Evolutionary conservation across 192 early-diverging fungal species (phyloP), one percentile per base, ranked within the genome.

Genomic region (Dissophora globulifera): DNA sequence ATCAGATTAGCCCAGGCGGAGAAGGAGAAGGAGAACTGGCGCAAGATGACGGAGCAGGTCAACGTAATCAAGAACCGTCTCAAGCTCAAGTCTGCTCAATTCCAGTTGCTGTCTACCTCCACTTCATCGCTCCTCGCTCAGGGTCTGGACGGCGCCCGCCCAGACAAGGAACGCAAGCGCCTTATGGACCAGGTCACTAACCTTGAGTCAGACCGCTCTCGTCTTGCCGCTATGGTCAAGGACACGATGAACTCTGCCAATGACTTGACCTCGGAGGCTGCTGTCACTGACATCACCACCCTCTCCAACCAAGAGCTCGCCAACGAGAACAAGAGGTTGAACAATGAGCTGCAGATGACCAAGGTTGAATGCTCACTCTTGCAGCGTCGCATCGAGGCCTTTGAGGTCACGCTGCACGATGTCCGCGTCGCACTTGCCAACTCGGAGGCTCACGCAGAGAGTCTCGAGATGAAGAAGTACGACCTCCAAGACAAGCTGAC

Each of bases 391-490:
- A 71, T 71, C 22, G 69, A 71, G 50, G 69, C 69, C n/a, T 51
- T 71, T 40, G 69, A 71, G 53, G 69, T 71, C 38, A 71, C 69
- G 1, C 33, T 71, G 35, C 69, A 71, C 42, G 69, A 71, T 50
- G 60, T 71, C 52, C 69, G 69, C 53, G 69, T 71, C n/a, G 69
- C 69, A 4, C 46, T 71, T 3, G 50, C 69, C 35, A 62, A 61
- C 22, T 62, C 58, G 7, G 69, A 71, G 40, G 57, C 69, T 13
- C 69, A 71, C 25, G 33, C 69, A 2, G 69, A 71, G 59, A 62
- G 54, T 62, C 69, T 71, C 7, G 69, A 71, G 50, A 51, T 61
- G 52, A 71, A 71, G 53, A 71, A 71, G 59, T 71, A 71, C 31
- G 69, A 71, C 20, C 59, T 71, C 5, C 69, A 71, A 42, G 69